Evolutionary conservation across 1,284 basidiomycete genomes (phyloP), one percentile per base, ranked within the genome.

Genomic region (Hypsizygus ulmarius): DNA sequence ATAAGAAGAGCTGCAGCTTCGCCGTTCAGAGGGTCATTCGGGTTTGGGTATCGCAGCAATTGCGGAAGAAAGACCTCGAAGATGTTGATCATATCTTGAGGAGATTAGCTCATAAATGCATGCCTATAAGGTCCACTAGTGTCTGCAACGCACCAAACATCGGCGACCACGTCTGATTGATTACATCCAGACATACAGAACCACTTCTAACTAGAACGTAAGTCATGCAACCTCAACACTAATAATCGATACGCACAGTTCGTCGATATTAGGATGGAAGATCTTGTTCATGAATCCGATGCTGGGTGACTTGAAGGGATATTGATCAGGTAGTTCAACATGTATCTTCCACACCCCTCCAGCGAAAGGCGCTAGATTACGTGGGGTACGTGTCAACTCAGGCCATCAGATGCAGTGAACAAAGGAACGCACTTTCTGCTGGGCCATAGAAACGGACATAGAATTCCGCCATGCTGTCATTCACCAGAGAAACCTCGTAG

Each of bases 271-370:
- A 8, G 96, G 96, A 64, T 99, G 96, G 68, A 97, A 99, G 65
- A 99, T 98, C 86, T 97, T 97, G 82, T 99, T 99, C 93, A 97
- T 96, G 72, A 99, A 99, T 1, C 96, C 96, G 60, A 99, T 99
- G 62, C 93, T 96, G 2, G 97, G 96, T 28, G 93, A 96, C 71
- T 99, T 99, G 84, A 90, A 99, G 1, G 96, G 97, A 64, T 99
- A 99, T 68, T 97, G 93, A 62, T 98, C 94, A 3, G 97, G 96
- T n/a, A 99, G 78, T 66, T 99, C 97, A 51, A 99, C 97, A 62
- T 98, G 97, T 52, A 99, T 95, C 80, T 96, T 97, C 96, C 96
- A 99, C 38, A 95, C 90, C 36, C 97, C 96, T 41, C 91, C 90
- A 19, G 89, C 84, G 63, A 98, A 99, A 0, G 95, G 96, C 37